Percentiles rank a stretch among this genome's conserved stretches.
Conservation (phyloP, 495 filamentous ascomycete species). For the Barbatosphaeria neglecta region DNA sequence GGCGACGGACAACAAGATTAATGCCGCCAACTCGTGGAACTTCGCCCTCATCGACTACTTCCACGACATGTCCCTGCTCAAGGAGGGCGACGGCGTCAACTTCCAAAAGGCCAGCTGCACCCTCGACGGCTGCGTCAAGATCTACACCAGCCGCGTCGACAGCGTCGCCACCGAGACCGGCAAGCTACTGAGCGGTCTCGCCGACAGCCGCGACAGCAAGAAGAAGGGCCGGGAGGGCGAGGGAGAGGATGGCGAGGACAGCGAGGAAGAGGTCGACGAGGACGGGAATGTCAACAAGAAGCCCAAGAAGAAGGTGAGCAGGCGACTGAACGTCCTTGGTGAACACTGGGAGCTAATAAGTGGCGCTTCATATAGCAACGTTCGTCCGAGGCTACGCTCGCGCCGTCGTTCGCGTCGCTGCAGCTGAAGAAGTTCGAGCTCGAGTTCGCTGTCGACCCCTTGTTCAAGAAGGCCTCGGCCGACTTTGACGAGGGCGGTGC, state of each 20-base stretch:
- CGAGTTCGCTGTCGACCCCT: conserved; percentile 89
- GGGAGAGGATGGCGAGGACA: conserved; percentile 56
- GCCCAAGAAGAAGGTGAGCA: conserved; percentile 49
- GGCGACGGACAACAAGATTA: conserved; percentile 99
- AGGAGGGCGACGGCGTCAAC: conserved; percentile 93
- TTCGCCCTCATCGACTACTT: conserved; percentile 99
- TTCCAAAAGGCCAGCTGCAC: conserved; percentile 99
- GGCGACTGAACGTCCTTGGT: neutral
- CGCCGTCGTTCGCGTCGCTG: conserved; percentile 72
- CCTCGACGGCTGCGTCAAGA: conserved; percentile 96
- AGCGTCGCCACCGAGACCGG: conserved; percentile 97
- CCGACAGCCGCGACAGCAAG: conserved; percentile 78
- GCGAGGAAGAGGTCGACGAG: conserved; percentile 70
- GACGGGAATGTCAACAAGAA: conserved; percentile 65
- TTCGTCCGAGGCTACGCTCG: conserved; percentile 85
- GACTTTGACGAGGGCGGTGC: conserved; percentile 98
- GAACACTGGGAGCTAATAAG: neutral
- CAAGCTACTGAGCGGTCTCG: conserved; percentile 86
- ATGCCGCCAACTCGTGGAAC: conserved; percentile 97
- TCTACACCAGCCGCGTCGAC: conserved; percentile 96
- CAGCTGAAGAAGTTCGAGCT: conserved; percentile 96
- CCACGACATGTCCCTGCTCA: conserved; percentile 95
- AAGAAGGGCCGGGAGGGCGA: conserved; percentile 47
- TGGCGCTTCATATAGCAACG: conserved; percentile 40
- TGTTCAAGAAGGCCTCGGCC: conserved; percentile 97